These are phyloP conservation scores for Silene uniflora DNA, from an alignment of 148 eudicot genomes.

Conservation along the genomic window DNA sequence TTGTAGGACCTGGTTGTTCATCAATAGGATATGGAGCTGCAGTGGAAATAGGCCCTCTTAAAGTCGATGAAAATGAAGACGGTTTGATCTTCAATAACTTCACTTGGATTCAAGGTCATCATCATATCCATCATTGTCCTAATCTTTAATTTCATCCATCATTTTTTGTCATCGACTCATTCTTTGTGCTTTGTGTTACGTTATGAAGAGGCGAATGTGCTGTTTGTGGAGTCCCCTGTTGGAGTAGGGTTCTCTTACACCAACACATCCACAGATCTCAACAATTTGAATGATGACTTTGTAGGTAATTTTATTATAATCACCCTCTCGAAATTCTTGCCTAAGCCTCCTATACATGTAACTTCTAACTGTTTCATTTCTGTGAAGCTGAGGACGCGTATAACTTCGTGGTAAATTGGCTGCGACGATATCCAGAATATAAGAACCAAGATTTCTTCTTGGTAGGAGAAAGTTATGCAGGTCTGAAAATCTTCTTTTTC, in stretches of 20 bases:
- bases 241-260: slow-evolving; percentile 81
- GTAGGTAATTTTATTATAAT: slow-evolving; percentile 35
- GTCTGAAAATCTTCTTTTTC: slow-evolving; percentile 17
- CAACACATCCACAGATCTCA: slow-evolving; percentile 55
- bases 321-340: background rate
- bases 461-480: slow-evolving; percentile 81
- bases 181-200: background rate
- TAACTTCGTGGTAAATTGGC: slow-evolving; percentile 61
- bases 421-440: slow-evolving; percentile 45
- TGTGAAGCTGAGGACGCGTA: slow-evolving; percentile 59
- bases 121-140: background rate
- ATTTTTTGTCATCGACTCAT: too few relatives aligned
- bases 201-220: slow-evolving; percentile 58
- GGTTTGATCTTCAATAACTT: slow-evolving; percentile 47
- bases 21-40: slow-evolving; percentile 72
- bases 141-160: background rate
- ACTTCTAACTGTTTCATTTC: background rate
- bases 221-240: slow-evolving; percentile 63
- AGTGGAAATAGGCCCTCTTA: slow-evolving; percentile 64
- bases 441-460: slow-evolving; percentile 46
- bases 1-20: slow-evolving; percentile 72
- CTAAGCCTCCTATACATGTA: background rate
- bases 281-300: slow-evolving; percentile 43
- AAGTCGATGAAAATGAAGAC: slow-evolving; percentile 39
- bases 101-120: slow-evolving; percentile 53